These are phyloP conservation scores for Citrullus mucosospermus DNA, from an alignment of 306 rosid genomes.

Conservation along the genomic window DNA sequence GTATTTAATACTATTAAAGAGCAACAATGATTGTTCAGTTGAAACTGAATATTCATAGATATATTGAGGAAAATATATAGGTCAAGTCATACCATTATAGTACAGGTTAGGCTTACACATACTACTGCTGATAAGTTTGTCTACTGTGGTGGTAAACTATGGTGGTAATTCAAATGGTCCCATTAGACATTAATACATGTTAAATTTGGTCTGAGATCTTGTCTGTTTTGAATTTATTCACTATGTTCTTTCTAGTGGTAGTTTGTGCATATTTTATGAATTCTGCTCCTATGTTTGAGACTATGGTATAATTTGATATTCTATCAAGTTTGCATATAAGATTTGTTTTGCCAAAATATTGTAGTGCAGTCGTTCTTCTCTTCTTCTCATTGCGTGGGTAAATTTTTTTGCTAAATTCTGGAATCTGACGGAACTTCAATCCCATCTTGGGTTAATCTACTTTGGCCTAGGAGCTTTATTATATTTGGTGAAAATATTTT, in stretches of 20 bases:
- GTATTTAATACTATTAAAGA: no score
- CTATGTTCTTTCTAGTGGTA: background rate
- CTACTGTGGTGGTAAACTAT: background rate
- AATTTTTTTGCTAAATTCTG: no score
- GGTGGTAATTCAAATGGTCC: background rate
- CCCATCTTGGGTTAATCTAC: no score
- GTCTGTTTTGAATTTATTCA: background rate
- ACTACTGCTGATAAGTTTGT: background rate
- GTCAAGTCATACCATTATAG: background rate
- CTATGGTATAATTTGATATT: no score
- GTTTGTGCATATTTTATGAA: background rate
- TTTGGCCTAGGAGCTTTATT: background rate
- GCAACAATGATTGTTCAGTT: no score
- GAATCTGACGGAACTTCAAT: no score
- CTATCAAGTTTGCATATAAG: no score
- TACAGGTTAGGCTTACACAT: background rate
- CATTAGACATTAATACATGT: background rate
- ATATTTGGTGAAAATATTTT: no score
- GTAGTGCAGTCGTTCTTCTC: background rate
- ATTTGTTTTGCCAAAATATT: background rate
- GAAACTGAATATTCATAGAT: no score
- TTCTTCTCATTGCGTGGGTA: no score
- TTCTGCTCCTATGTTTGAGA: no score
- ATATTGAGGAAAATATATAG: background rate
- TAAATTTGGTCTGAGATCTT: background rate